Conservation (phyloP, 2,329 filamentous ascomycete genomes). For the Exserohilum rostratum region DNA sequence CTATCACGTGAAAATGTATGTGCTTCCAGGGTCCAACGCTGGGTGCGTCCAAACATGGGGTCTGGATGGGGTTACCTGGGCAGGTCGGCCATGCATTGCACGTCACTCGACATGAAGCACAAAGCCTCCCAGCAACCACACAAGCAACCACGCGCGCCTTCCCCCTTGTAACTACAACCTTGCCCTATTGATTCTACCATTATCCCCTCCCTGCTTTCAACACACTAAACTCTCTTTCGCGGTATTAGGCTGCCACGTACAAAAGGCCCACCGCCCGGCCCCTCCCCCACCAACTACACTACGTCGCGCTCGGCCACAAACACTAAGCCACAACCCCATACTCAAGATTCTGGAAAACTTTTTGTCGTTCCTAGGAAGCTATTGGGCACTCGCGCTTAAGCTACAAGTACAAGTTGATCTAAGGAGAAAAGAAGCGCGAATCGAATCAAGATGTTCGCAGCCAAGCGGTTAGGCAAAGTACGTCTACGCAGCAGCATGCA, state of each 20-base stretch:
- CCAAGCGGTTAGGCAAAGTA: slow-evolving; percentile 58
- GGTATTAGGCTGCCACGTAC: slow-evolving; percentile 1
- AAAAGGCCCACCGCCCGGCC: slow-evolving; percentile 8
- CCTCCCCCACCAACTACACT: slow-evolving; percentile 5
- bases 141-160: background rate
- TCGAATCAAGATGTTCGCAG: slow-evolving; percentile 54
- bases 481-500: background rate
- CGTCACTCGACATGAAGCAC: slow-evolving; percentile 6
- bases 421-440: background rate
- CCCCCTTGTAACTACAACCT: background rate
- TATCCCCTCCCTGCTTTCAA: background rate
- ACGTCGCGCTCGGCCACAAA: background rate
- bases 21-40: background rate
- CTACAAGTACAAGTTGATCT: background rate
- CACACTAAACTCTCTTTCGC: background rate
- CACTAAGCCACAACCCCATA: background rate
- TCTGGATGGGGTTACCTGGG: background rate
- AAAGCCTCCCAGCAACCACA: slow-evolving; percentile 1
- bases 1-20: background rate
- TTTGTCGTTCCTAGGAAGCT: background rate
- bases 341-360: background rate
- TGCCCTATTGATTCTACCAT: background rate
- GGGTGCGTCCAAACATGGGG: background rate
- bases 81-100: background rate
- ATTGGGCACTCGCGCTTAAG: background rate